A percentile compares a stretch with the other conserved stretches of the same genome.
phyloP scores from a whole-genome alignment of 73 alveolate genomes.

The Paraurostyla sp. region DNA sequence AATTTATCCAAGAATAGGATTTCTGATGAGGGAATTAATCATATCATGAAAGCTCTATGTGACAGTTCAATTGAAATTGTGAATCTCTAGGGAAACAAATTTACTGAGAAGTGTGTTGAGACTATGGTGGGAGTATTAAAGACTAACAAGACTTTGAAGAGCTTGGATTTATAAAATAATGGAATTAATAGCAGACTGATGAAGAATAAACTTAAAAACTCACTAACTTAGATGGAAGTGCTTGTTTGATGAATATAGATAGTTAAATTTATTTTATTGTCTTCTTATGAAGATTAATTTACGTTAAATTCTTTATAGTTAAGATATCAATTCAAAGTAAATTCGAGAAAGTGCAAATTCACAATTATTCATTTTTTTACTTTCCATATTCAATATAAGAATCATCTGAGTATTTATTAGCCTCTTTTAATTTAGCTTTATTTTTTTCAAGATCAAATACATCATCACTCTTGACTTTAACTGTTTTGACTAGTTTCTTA shows the following conservation, averaged over 20 bases:
- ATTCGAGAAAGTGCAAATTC: too few species aligned
- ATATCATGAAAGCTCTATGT: slow-evolving; percentile 13
- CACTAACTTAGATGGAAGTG: slow-evolving; percentile 33
- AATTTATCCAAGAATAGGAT: slow-evolving; percentile 17
- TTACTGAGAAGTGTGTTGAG: slow-evolving; percentile 35
- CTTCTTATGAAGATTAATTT: too few species aligned
- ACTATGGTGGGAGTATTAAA: slow-evolving; percentile 28
- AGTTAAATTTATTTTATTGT: background rate
- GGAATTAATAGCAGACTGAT: slow-evolving; percentile 37
- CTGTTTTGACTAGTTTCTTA: background rate
- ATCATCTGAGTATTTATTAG: too few species aligned
- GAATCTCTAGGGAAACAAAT: background rate
- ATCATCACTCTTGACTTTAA: background rate
- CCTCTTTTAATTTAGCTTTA: too few species aligned
- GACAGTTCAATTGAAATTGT: background rate
- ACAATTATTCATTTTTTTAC: too few species aligned
- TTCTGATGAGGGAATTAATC: slow-evolving; percentile 17
- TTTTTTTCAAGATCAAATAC: background rate
- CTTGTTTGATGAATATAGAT: background rate
- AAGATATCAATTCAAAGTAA: too few species aligned
- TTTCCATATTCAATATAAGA: too few species aligned
- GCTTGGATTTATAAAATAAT: background rate
- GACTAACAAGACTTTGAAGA: background rate
- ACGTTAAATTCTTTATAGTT: too few species aligned
- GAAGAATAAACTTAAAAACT: slow-evolving; percentile 32